Evolutionary conservation across 1,284 basidiomycete species (phyloP), one percentile per base, ranked within the genome.

Genomic region (Leccinum subspadiceum): DNA sequence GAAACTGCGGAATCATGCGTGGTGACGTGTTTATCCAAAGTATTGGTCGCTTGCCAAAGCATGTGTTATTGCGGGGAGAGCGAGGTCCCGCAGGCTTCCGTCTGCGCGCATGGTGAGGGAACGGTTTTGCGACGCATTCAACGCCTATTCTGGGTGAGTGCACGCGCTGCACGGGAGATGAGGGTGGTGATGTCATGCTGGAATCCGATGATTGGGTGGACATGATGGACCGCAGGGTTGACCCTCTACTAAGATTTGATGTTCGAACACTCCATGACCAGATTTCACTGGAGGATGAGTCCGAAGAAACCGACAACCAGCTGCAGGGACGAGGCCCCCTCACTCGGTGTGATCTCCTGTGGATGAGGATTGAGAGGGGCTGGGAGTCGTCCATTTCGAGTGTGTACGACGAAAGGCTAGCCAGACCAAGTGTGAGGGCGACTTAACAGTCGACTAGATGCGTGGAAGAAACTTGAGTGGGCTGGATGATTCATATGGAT

Each of bases 241-340:
- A 66, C 2, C 5, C 53, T 57, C 63, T 62, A 58, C 58, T 58
- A 56, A 70, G 49, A 24, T 54, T 52, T 33, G 58, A n/a, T 22
- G 57, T 57, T 44, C 46, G 60, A 29, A 66, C 35, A 20, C 41
- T 3, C 68, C 72, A 74, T 22, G 59, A 53, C 69, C 69, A 72
- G 1, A n/a, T 41, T n/a, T 66, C 73, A 5, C 46, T 66, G n/a
- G 50, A 60, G 33, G 67, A 60, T 12, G 67, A 65, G 52, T 70
- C 66, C 2, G 60, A 58, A 7, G 63, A 58, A 24, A 59, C 57
- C 10, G 69, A 59, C 17, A 64, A 24, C 68, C 70, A 73, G 61
- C 73, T 72, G 33, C 57, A 65, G 29, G 71, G 73, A 52, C 71
- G 71, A 12, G 73, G 71, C 20, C 71, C 71, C 53, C 62, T 67